Evolutionary conservation across 192 early-diverging fungal genomes (phyloP).

Genomic region (Phycomyces blakesleeanus): DNA sequence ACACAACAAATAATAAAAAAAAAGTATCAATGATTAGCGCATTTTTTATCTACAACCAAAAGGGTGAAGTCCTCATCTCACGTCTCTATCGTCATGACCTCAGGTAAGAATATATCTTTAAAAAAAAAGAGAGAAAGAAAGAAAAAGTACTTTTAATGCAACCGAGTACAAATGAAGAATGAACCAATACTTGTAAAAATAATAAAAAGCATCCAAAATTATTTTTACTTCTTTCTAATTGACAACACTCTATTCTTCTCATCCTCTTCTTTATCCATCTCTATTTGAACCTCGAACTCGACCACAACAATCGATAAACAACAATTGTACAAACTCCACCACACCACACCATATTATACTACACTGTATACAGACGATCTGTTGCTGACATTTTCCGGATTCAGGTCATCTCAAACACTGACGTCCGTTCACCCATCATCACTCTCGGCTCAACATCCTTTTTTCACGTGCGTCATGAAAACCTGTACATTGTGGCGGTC

Average conservation of each 20-base stretch:
- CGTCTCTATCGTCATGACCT: conserved; percentile 92
- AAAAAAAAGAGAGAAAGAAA: neutral
- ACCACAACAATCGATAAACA: no score
- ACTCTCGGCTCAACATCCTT: conserved; percentile 89
- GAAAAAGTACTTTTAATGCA: conserved; percentile 1
- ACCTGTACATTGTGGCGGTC: conserved; percentile 85
- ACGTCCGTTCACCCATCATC: conserved; percentile 83
- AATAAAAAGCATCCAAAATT: no score
- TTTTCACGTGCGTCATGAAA: conserved; percentile 96
- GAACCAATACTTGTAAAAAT: no score
- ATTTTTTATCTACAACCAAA: conserved; percentile 97
- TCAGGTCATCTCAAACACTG: conserved; percentile 89
- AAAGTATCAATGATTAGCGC: conserved; percentile 78
- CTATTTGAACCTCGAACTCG: no score
- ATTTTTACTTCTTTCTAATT: no score
- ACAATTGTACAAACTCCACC: no score
- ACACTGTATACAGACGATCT: conserved; percentile 72
- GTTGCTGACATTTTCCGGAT: conserved; percentile 96
- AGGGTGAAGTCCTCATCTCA: conserved; percentile 97
- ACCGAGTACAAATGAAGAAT: no score
- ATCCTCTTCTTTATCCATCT: neutral
- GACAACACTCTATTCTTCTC: neutral
- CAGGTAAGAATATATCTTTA: conserved; percentile 53
- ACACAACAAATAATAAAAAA: no score
- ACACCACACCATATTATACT: no score